Base-by-base conservation (phyloP, 179 eudicot genomes). In the Monotropa hypopitys region DNA sequence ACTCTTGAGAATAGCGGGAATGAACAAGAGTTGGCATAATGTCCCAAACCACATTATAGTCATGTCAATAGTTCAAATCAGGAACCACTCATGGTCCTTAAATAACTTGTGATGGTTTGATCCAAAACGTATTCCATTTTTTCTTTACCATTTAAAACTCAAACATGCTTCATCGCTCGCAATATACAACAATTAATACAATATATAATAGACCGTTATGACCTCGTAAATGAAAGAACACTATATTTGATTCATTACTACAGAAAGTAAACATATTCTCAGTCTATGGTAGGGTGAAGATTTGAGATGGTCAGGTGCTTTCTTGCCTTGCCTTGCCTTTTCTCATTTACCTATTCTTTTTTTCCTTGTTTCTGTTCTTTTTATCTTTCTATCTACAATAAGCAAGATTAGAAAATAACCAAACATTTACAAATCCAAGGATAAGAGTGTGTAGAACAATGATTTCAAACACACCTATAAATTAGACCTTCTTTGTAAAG, bases 401-500 rank as follows among this genome's bases (percentile, higher is more conserved):
- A 11, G 10, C 63, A 57, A 10, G 63, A 57, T 23, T 2, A 57
- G 59, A 8, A 1, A 72, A 50, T 18, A 50, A 72, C 32, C 65
- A 69, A 76, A 77, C 35, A 40, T 42, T 21, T 5, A 6, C 11
- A 50, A 54, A 51, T 38, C 53, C 66, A 68, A 28, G 53, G 51
- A 51, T 23, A 23, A 16, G 20, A 59, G 50, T 50, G 40, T 9
- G 15, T 8, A 23, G 32, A 21, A 6, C 32, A 70, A 46, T 43
- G 49, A 12, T 47, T 33, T 35, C 61, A 8, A 70, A 46, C 32
- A 42, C 88, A 95, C 99, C 99, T 89, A 82, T 95, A 93, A 51
- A 95, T 95, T 67, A 95, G 95, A 80, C 92, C 97, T 84, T 91
- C 93, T 51, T 90, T 81, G 81, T 88, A 83, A 67, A 95, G 92